Base-by-base conservation (phyloP, 345 rosid genomes). In the Eucalyptus erythrocorys region DNA sequence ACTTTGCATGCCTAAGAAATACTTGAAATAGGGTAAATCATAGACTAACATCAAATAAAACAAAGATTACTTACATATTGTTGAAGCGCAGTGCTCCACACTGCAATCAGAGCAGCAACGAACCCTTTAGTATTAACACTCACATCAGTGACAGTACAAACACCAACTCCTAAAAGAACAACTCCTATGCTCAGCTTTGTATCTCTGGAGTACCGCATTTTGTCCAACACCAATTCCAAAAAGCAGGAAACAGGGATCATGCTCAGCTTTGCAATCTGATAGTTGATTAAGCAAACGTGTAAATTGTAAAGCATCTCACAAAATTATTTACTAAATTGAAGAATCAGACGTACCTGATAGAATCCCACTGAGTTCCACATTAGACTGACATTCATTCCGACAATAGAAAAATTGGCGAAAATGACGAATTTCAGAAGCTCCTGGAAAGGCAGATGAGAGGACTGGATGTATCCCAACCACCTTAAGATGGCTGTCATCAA, bases 281-380 rank as follows among this genome's bases (percentile, higher is more conserved):
- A 91, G 81, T 26, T 85, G 87, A 86, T 85, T 88, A 88, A 19
- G 40, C 86, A 85, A 87, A 24, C 24, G 81, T 45, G 86, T 92
- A 89, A 92, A 76, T 76, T 76, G 84, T 76, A 37, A 76, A 76
- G 30, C 47, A 76, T 76, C 84, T 76, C 16, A 21, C 84, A 76
- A 76, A 86, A 59, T 59, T 50, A 32, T 34, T 86, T 86, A 9
- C 64, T 40, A 49, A n/a, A 89, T 34, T 59, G 57, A 34, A 51
- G n/a, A 48, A n/a, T 45, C 51, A 34, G 82, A 61, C 5, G 34
- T 85, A 97, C 99, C 99, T 97, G 99, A 93, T 97, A 97, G 92
- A 97, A 97, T 40, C 99, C 99, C 48, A 97, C 99, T 43, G 99
- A 97, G 92, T 97, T 97, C 99, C 98, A 97, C 99, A 97, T 96